phyloP scores from a whole-genome alignment of 1,284 basidiomycete genomes.

The Xerocomus nothofagi region DNA sequence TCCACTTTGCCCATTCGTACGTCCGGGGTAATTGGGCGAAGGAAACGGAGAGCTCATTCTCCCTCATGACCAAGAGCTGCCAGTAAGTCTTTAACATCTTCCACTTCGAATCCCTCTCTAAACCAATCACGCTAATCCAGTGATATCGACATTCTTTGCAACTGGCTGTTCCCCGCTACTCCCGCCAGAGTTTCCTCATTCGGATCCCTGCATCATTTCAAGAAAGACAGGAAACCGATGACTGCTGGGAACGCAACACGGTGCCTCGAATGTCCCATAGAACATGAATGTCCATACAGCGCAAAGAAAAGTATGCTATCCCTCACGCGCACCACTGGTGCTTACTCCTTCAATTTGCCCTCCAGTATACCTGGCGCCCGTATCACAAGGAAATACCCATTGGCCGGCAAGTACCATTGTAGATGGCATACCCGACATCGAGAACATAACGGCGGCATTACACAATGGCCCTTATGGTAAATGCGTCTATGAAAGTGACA shows the following conservation, averaged over 20 bases:
- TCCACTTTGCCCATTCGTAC: conserved; percentile 84
- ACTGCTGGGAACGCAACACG: conserved; percentile 64
- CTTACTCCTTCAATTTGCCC: conserved; percentile 2
- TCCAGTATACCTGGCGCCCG: conserved; percentile 70
- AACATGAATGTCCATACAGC: conserved; percentile 77
- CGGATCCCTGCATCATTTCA: conserved; percentile 81
- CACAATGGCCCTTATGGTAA: conserved; percentile 70
- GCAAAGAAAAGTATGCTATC: conserved; percentile 72
- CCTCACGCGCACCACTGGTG: conserved; percentile 5
- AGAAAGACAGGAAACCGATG: conserved; percentile 65
- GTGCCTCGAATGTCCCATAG: conserved; percentile 73
- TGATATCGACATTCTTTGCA: conserved; percentile 80
- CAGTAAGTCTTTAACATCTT: conserved; percentile 53
- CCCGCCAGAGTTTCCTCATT: conserved; percentile 78
- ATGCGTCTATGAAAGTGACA: conserved; percentile 81
- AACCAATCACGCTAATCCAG: conserved; percentile 39
- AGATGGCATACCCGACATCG: conserved; percentile 77
- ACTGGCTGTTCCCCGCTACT: conserved; percentile 66
- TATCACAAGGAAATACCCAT: conserved; percentile 50
- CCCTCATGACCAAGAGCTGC: conserved; percentile 86
- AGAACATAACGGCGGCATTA: conserved; percentile 69
- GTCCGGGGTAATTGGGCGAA: conserved; percentile 81
- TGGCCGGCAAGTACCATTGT: conserved; percentile 73
- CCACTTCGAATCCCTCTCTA: neutral
- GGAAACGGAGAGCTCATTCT: conserved; percentile 71